Conservation (phyloP, 495 filamentous ascomycete species). For the Pseudoneurospora amorphoporcata region DNA sequence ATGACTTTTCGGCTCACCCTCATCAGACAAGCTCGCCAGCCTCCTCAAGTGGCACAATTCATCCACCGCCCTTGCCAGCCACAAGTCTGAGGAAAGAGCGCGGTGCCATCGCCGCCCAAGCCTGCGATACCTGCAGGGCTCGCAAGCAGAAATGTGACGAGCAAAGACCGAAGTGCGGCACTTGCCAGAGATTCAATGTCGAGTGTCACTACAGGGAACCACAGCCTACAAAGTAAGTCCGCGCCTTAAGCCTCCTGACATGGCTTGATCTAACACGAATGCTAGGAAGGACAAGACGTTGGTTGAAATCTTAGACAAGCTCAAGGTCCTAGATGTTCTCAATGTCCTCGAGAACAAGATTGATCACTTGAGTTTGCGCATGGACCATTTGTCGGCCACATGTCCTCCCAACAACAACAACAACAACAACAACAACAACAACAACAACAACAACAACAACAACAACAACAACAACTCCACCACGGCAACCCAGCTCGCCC, state of each 20-base stretch:
- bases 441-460: neutral
- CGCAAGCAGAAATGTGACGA: constrained; percentile 91
- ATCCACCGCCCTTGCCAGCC: neutral
- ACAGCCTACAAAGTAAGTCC: constrained; percentile 51
- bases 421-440: neutral
- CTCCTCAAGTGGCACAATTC: neutral
- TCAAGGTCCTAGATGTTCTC: constrained; percentile 21
- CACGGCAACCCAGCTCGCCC: neutral
- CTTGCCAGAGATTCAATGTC: constrained; percentile 39
- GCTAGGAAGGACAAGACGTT: constrained; percentile 52
- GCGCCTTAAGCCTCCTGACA: neutral
- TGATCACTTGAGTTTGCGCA: constrained; percentile 25
- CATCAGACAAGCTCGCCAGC: neutral
- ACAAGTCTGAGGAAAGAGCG: constrained; percentile 30
- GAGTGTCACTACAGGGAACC: constrained; percentile 52
- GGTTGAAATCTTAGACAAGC: constrained; percentile 45
- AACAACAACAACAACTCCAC: neutral
- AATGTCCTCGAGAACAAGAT: constrained; percentile 38
- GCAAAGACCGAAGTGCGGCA: constrained; percentile 65
- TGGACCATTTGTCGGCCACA: constrained; percentile 13
- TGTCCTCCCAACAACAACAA: constrained; percentile 1
- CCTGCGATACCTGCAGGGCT: constrained; percentile 71
- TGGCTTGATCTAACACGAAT: constrained; percentile 7
- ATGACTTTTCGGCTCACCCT: neutral
- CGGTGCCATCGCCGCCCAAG: constrained; percentile 43